Percentiles rank a stretch among this genome's conserved stretches.
Conservation (phyloP, 345 rosid species). For the Hibiscus syriacus region DNA sequence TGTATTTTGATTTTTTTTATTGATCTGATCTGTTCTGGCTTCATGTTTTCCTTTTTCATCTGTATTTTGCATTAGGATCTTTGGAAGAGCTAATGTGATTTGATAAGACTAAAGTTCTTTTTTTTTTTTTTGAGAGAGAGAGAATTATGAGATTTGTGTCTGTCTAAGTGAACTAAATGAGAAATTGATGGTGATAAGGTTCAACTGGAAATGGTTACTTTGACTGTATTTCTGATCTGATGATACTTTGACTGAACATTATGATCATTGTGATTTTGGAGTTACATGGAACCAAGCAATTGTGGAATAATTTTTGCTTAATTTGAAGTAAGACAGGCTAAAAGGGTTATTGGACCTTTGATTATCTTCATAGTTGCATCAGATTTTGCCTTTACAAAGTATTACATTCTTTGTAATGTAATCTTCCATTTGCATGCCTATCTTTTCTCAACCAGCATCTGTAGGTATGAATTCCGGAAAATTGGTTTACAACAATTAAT, state of each 20-base stretch:
- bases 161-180: no score
- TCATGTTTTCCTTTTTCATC: conserved; percentile 5
- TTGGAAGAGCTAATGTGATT: background rate
- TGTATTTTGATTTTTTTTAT: background rate
- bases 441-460: background rate
- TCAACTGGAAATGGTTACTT: background rate
- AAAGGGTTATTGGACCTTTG: background rate
- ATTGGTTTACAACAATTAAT: background rate
- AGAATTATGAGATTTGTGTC: no score
- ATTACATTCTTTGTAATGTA: background rate
- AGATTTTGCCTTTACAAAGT: background rate
- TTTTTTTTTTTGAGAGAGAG: no score
- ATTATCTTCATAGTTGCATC: background rate
- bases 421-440: background rate
- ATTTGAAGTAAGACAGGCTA: background rate
- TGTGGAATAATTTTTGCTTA: background rate
- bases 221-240: background rate
- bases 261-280: background rate
- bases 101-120: background rate
- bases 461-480: background rate
- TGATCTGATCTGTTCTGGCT: conserved; percentile 3
- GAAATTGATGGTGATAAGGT: no score
- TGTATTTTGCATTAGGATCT: background rate
- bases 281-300: background rate
- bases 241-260: no score